Evolutionary conservation across 2,329 filamentous ascomycete species (phyloP).

Genomic region (Verticillium longisporum): DNA sequence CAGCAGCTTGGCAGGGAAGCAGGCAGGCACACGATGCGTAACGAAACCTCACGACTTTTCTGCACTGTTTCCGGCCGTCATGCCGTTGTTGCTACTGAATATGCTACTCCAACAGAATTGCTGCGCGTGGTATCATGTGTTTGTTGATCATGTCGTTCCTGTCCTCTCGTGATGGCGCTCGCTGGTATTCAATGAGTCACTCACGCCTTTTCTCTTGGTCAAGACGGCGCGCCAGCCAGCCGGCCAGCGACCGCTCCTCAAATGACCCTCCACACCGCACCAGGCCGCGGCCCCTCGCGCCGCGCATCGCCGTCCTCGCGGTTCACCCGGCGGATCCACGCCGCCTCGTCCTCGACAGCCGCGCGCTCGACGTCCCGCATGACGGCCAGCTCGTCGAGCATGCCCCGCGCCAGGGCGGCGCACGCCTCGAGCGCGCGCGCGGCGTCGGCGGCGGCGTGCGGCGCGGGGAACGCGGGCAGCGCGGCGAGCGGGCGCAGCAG

Average conservation of each 20-base stretch:
- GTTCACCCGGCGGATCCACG: constrained; percentile 52
- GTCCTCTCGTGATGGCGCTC: not conserved
- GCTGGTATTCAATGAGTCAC: not conserved
- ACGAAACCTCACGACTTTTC: not conserved
- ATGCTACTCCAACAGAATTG: not conserved
- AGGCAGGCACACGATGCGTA: not conserved
- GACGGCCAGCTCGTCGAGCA: constrained; percentile 54
- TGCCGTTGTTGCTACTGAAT: not conserved
- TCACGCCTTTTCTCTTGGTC: not conserved
- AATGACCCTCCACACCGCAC: constrained; percentile 39
- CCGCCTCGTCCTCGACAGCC: constrained; percentile 46
- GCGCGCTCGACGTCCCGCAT: constrained; percentile 58
- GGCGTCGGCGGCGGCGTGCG: constrained; percentile 29
- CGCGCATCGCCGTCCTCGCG: constrained; percentile 28
- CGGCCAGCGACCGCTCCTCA: no score
- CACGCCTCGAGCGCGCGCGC: constrained; percentile 40
- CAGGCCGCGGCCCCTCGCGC: constrained; percentile 26
- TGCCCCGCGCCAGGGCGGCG: constrained; percentile 44
- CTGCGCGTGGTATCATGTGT: not conserved
- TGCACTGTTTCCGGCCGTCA: not conserved
- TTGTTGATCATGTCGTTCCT: not conserved
- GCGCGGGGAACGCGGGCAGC: constrained; percentile 26
- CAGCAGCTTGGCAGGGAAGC: not conserved
- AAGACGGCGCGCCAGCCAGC: not conserved
- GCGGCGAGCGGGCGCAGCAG: constrained; percentile 40